Evolutionary conservation across 1,284 basidiomycete genomes (phyloP).

Genomic region (Heterobasidion annosum): DNA sequence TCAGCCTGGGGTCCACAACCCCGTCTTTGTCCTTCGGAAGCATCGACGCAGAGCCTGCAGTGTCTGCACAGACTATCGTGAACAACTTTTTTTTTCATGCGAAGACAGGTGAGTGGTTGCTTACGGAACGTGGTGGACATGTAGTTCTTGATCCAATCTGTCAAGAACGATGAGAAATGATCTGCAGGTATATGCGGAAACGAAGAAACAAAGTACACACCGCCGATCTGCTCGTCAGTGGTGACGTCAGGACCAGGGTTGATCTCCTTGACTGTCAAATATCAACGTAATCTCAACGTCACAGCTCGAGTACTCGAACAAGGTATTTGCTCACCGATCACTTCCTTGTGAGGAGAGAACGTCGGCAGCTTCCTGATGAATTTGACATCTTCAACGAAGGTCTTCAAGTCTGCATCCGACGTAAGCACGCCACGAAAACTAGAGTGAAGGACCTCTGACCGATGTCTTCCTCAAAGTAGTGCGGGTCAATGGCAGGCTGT

Average conservation of each 20-base stretch:
- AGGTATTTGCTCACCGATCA: slow-evolving; percentile 13
- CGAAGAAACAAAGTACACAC: neutral
- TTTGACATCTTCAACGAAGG: slow-evolving; percentile 35
- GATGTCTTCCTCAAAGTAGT: slow-evolving; percentile 37
- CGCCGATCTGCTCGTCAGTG: neutral
- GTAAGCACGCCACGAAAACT: slow-evolving; percentile 2
- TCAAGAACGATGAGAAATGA: neutral
- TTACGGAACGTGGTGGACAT: neutral
- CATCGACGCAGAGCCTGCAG: slow-evolving; percentile 43
- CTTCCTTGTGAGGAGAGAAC: slow-evolving; percentile 32
- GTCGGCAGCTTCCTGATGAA: slow-evolving; percentile 32
- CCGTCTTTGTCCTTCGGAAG: slow-evolving; percentile 48
- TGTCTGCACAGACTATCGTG: slow-evolving; percentile 17
- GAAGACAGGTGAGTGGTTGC: neutral
- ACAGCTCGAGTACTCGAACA: neutral
- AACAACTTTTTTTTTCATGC: no score
- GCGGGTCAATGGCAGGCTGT: slow-evolving; percentile 36
- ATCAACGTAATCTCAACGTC: neutral
- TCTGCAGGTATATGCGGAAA: neutral
- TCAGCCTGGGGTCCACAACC: slow-evolving; percentile 41
- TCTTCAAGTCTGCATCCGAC: slow-evolving; percentile 24
- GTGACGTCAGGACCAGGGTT: slow-evolving; percentile 26
- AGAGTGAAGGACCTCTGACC: slow-evolving; percentile 20
- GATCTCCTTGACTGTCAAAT: slow-evolving; percentile 17
- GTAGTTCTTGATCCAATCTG: slow-evolving; percentile 1